Base-by-base conservation (phyloP, 2,329 filamentous ascomycete genomes). In the Aspergillus cejpii region DNA sequence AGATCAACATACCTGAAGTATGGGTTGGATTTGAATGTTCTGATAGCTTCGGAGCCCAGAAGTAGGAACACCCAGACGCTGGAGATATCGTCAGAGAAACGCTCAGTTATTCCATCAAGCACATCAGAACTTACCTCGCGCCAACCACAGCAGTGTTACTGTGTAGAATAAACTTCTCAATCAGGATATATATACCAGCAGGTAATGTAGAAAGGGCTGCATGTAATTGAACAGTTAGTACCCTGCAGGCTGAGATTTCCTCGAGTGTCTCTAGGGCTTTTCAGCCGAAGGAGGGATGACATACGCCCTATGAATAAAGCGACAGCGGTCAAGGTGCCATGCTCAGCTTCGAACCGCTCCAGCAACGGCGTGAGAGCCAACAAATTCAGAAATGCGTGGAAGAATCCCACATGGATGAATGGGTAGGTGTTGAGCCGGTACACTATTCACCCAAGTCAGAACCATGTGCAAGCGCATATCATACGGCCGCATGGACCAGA, bases 21-120 rank as follows among this genome's bases (percentile, higher is more conserved):
- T 0, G 92, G 92, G 61, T 94, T 89, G 24, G 80, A 76, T 57
- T 81, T 83, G 67, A 85, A 91, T 2, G 87, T 90, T 64, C 89
- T 87, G 53, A 96, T 85, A 5, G 88, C 83, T 67, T 97, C 91
- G 52, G 85, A 80, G 33, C 83, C 84, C 27, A 97, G 75, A 17
- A 98, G 76, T 20, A 95, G 77, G 64, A 97, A 96, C 0, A 94
- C 84, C 88, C 91, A 96, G 44, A 96, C 78, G 65, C 90, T 95
- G 52, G 6, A 31, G 21, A 19, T 24, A 37, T 34, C 44, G 51
- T 49, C 40, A 58, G 51, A 46, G 34, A 15, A 33, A n/a, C 10
- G 21, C 21, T 45, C 24, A 42, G 36, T 17, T 7, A 8, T 2
- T 21, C 6, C 10, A 20, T 5, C 28, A 45, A 20, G 8, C 23